Evolutionary conservation across 305 asterid species (phyloP).

Genomic region (Fraxinus greggii): DNA sequence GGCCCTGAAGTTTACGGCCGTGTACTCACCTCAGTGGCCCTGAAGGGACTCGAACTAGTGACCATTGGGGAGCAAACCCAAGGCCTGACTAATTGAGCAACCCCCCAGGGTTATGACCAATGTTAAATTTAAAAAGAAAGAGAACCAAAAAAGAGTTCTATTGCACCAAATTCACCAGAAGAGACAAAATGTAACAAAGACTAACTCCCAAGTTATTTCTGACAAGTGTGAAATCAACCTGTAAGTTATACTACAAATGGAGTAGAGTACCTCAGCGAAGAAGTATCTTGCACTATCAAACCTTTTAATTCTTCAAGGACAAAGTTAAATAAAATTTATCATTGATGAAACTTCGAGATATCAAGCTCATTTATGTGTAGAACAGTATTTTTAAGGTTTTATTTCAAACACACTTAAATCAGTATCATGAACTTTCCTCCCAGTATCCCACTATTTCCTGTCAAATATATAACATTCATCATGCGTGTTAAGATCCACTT

Average conservation of each 20-base stretch:
- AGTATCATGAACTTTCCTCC: background rate
- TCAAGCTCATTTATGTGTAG: background rate
- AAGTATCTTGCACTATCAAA: background rate
- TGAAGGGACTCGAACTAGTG: too few relatives aligned
- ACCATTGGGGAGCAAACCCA: too few relatives aligned
- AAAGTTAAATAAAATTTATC: background rate
- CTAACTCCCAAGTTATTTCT: background rate
- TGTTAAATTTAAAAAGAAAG: background rate
- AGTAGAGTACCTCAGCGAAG: background rate
- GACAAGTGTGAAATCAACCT: background rate
- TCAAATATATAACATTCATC: background rate
- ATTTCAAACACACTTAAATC: background rate
- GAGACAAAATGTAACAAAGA: background rate
- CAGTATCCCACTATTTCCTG: background rate
- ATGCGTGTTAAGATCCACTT: background rate
- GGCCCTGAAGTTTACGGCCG: too few relatives aligned
- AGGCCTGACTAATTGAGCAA: too few relatives aligned
- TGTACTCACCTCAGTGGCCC: too few relatives aligned
- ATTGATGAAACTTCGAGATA: background rate
- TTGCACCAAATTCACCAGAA: slow-evolving; percentile 12
- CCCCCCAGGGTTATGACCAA: too few relatives aligned
- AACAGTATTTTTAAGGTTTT: background rate
- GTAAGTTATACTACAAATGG: background rate
- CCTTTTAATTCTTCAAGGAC: background rate
- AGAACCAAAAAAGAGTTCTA: background rate